Percentiles rank a stretch among this genome's conserved stretches.
Evolutionary conservation across 2,329 filamentous ascomycete genomes (phyloP).

Genomic region (Calonectria ilicicola): DNA sequence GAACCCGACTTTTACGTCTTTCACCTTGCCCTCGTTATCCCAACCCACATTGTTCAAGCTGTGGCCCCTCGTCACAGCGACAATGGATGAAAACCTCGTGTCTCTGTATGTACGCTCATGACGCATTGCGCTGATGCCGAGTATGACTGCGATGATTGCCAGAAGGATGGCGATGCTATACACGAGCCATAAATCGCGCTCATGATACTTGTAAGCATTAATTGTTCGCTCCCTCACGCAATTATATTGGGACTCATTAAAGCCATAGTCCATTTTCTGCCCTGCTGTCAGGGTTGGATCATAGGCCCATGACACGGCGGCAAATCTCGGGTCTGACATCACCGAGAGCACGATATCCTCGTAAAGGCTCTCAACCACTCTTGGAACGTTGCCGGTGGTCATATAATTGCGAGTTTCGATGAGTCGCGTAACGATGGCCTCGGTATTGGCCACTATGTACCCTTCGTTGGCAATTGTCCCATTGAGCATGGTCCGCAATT

Average conservation of each 20-base stretch:
- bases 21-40: slow-evolving; percentile 28
- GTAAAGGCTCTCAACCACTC: slow-evolving; percentile 31
- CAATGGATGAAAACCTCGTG: slow-evolving; percentile 39
- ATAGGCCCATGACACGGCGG: slow-evolving; percentile 37
- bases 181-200: slow-evolving; percentile 29
- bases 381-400: slow-evolving; percentile 20
- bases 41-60: slow-evolving; percentile 34
- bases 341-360: slow-evolving; percentile 38
- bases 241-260: slow-evolving; percentile 11
- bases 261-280: background rate
- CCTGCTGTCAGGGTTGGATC: slow-evolving; percentile 22
- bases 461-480: background rate
- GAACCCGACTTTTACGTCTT: slow-evolving; percentile 32
- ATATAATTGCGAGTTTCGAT: slow-evolving; percentile 35
- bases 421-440: slow-evolving; percentile 28
- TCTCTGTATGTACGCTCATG: slow-evolving; percentile 34
- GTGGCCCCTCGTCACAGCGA: slow-evolving; percentile 34
- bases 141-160: slow-evolving; percentile 29
- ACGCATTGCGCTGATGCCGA: slow-evolving; percentile 33
- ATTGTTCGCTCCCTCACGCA: slow-evolving; percentile 28
- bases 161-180: slow-evolving; percentile 36
- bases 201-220: slow-evolving; percentile 35
- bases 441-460: slow-evolving; percentile 19
- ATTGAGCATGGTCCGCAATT: background rate
- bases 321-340: slow-evolving; percentile 37